A percentile compares a stretch with the other conserved stretches of the same genome.
Evolutionary conservation across 2,329 filamentous ascomycete genomes (phyloP).

Genomic region (Alternaria sp.): DNA sequence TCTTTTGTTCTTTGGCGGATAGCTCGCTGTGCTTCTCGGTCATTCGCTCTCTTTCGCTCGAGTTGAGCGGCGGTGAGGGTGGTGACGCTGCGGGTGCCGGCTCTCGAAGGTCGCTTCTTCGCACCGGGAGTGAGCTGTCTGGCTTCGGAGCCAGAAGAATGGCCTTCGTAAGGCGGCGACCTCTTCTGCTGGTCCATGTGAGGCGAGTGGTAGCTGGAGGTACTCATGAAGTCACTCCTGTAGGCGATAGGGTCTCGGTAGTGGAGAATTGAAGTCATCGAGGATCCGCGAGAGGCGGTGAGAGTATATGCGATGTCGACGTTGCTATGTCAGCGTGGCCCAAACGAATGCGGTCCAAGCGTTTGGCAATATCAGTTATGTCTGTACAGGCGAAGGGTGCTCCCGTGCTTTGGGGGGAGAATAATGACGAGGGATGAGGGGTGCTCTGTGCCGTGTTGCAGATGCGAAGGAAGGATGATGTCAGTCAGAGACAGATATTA

Average conservation of each 20-base stretch:
- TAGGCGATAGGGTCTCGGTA: conserved; percentile 49
- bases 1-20: conserved; percentile 66
- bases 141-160: conserved; percentile 49
- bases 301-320: conserved; percentile 36
- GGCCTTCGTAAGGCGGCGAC: conserved; percentile 46
- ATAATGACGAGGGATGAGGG: conserved; percentile 32
- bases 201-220: conserved; percentile 41
- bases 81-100: conserved; percentile 64
- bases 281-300: conserved; percentile 46
- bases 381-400: conserved; percentile 30
- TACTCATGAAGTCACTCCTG: conserved; percentile 49
- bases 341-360: conserved; percentile 35
- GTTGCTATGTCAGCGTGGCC: conserved; percentile 44
- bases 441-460: conserved; percentile 29
- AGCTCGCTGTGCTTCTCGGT: conserved; percentile 65
- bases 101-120: conserved; percentile 60
- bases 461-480: conserved; percentile 19
- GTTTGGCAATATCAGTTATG: conserved; percentile 29
- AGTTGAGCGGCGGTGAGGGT: conserved; percentile 64
- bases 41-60: conserved; percentile 66
- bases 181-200: conserved; percentile 47
- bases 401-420: conserved; percentile 29
- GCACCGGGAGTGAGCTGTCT: conserved; percentile 45
- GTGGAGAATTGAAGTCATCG: conserved; percentile 51
- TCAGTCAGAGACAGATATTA: conserved; percentile 23